Evolutionary conservation across 2,329 filamentous ascomycete genomes (phyloP).

Genomic region (Fusarium lyarnte): DNA sequence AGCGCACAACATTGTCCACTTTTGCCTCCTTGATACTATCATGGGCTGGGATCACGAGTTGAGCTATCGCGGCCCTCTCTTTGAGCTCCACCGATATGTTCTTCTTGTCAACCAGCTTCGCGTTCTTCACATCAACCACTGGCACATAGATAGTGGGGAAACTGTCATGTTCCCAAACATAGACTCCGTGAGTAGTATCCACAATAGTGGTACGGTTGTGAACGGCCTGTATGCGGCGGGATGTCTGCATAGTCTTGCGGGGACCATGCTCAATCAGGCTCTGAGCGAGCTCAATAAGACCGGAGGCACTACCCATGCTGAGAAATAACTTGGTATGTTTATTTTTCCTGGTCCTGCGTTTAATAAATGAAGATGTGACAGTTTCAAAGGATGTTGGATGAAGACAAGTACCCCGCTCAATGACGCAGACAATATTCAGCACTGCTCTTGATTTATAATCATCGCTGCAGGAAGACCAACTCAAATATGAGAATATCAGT

Average conservation of each 20-base stretch:
- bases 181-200: constrained; percentile 50
- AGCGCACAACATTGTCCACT: constrained; percentile 51
- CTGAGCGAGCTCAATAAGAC: constrained; percentile 8
- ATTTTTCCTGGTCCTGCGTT: background rate
- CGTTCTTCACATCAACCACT: constrained; percentile 41
- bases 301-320: background rate
- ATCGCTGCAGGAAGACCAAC: background rate
- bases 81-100: constrained; percentile 41
- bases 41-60: constrained; percentile 44
- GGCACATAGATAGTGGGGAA: constrained; percentile 60
- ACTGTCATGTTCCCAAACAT: constrained; percentile 58
- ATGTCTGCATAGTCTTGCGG: constrained; percentile 27
- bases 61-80: constrained; percentile 42
- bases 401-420: constrained; percentile 28
- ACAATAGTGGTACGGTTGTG: constrained; percentile 47
- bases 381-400: background rate
- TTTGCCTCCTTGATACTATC: constrained; percentile 39
- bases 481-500: background rate
- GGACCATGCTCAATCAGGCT: constrained; percentile 32
- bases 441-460: constrained; percentile 32
- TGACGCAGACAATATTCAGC: constrained; percentile 13
- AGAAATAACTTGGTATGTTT: background rate
- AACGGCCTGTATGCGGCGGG: constrained; percentile 49
- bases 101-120: constrained; percentile 41
- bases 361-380: background rate